Conservation (phyloP, 306 rosid species). For the Castanea sativa region DNA sequence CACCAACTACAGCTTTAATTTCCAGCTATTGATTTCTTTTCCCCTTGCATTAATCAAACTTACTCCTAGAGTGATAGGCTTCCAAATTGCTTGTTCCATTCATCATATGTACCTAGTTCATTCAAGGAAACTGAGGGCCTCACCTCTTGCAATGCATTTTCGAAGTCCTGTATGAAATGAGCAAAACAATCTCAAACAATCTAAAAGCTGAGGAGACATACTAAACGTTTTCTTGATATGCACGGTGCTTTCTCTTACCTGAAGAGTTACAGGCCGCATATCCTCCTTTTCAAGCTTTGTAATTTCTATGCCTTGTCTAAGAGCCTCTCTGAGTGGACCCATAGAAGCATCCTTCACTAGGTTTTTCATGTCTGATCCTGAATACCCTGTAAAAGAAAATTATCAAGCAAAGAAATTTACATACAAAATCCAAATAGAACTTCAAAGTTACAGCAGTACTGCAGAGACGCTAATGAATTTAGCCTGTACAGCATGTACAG, state of each 20-base stretch:
- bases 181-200: conserved; percentile 4
- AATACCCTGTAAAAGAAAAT: conserved; percentile 58
- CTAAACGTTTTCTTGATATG: background rate
- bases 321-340: conserved; percentile 96
- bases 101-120: conserved; percentile 64
- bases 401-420: conserved; percentile 3
- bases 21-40: background rate
- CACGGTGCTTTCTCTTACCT: conserved; percentile 41
- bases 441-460: background rate
- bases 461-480: conserved; percentile 17
- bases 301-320: conserved; percentile 69
- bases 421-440: conserved; percentile 11
- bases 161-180: conserved; percentile 54
- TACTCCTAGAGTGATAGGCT: conserved; percentile 46
- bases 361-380: conserved; percentile 96
- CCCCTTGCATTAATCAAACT: background rate
- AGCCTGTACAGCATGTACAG: conserved; percentile 6
- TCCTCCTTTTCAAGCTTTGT: conserved; percentile 67
- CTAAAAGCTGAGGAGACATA: conserved; percentile 8
- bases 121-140: conserved; percentile 80
- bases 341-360: conserved; percentile 90
- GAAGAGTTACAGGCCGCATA: conserved; percentile 69
- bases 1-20: background rate
- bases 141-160: conserved; percentile 68
- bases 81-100: conserved; percentile 87